Evolutionary conservation across 192 early-diverging fungal species (phyloP).

Genomic region (Backusella morwellensis): DNA sequence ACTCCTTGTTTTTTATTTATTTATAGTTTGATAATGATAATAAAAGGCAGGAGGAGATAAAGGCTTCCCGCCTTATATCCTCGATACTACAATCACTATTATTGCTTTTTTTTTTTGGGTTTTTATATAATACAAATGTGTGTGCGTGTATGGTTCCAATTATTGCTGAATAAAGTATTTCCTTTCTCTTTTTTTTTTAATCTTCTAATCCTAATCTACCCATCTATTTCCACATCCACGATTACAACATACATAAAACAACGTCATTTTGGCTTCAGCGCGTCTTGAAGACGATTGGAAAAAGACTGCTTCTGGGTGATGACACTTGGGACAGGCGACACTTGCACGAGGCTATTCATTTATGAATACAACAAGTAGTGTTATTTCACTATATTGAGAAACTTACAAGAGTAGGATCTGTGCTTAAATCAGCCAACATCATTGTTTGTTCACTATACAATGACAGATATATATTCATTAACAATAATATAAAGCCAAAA

Average conservation of each 20-base stretch:
- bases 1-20: too few species aligned
- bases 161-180: neutral
- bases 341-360: constrained; percentile 57
- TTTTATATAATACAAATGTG: constrained; percentile 1
- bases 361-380: too few species aligned
- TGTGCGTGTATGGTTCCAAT: neutral
- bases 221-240: constrained; percentile 69
- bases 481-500: neutral
- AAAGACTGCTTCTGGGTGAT: constrained; percentile 62
- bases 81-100: neutral
- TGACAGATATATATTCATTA: neutral
- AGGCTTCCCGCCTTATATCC: neutral
- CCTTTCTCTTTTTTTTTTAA: neutral
- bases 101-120: neutral
- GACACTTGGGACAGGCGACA: constrained; percentile 61
- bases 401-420: constrained; percentile 71
- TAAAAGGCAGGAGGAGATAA: neutral
- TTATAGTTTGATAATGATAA: too few species aligned
- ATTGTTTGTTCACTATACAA: constrained; percentile 63
- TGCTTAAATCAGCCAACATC: constrained; percentile 68
- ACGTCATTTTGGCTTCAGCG: constrained; percentile 72
- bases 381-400: too few species aligned
- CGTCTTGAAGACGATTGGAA: constrained; percentile 74
- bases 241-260: constrained; percentile 79
- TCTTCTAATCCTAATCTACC: constrained; percentile 33